Percentiles rank a stretch among this genome's conserved stretches.
These are phyloP conservation scores for Sphagnurus paluster DNA, from an alignment of 1,284 basidiomycete genomes.

Conservation along the genomic window DNA sequence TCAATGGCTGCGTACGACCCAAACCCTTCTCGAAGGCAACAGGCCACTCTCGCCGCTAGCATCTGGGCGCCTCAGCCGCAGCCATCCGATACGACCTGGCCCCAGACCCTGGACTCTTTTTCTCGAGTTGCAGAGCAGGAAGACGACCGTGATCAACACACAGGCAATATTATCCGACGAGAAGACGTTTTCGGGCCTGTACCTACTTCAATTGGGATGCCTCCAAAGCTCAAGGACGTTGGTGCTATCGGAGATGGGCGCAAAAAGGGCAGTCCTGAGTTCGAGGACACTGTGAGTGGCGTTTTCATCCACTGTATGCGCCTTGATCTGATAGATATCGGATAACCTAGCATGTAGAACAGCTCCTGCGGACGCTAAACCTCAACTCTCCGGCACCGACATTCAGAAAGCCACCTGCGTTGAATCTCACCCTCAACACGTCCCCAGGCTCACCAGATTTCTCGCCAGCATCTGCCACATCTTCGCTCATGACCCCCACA, in stretches of 20 bases:
- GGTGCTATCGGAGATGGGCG: constrained; percentile 77
- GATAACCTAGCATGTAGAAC: constrained; percentile 76
- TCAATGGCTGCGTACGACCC: constrained; percentile 31
- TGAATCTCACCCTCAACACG: constrained; percentile 42
- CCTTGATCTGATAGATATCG: constrained; percentile 13
- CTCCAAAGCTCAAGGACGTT: constrained; percentile 41
- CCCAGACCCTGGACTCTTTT: constrained; percentile 59
- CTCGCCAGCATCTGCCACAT: constrained; percentile 66
- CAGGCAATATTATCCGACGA: constrained; percentile 32
- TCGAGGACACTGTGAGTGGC: constrained; percentile 25
- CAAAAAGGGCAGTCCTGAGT: constrained; percentile 57
- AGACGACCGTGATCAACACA: constrained; percentile 3
- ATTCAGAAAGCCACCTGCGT: constrained; percentile 40
- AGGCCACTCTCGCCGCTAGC: constrained; percentile 43
- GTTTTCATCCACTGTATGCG: constrained; percentile 7
- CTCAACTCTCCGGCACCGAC: constrained; percentile 68
- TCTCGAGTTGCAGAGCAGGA: constrained; percentile 47
- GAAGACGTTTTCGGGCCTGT: constrained; percentile 67
- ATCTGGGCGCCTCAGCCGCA: constrained; percentile 81
- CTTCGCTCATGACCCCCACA: constrained; percentile 64
- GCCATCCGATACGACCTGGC: constrained; percentile 63
- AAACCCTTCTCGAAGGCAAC: constrained; percentile 28
- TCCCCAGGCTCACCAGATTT: constrained; percentile 59
- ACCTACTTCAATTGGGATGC: constrained; percentile 35
- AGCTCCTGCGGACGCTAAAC: constrained; percentile 72